Evolutionary conservation across 129 eudicot species (phyloP), one percentile per base, ranked within the genome.

Genomic region (Kitagawia praeruptora): DNA sequence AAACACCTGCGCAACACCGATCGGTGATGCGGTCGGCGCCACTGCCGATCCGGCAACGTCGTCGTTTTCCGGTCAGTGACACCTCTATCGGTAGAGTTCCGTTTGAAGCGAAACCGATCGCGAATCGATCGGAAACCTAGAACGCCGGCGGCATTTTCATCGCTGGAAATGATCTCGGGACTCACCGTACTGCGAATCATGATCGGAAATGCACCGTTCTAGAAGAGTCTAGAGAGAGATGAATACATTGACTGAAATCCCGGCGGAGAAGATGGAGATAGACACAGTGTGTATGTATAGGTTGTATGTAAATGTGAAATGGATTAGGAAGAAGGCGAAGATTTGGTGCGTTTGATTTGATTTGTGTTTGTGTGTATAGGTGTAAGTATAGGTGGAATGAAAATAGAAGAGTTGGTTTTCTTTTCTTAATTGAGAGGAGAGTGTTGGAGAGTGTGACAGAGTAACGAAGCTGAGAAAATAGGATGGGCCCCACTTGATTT

Each of bases 71-170:
- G 73, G 73, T 67, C 73, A 31, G 8, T 31, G 3, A 5, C 1
- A 19, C 10, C 23, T 31, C 40, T 76, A 46, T 83, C 74, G 47
- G 83, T 83, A 80, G 93, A 91, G 84, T 82, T 89, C 75, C 96
- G 87, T 79, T 93, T 93, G 81, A 88, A 84, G 45, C 87, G 89
- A 77, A 90, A 88, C 0, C 97, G 92, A 85, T 88, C 96, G 53
- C 94, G 89, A 81, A 87, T 88, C 61, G 98, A 88, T 49, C 76
- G 86, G 18, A 86, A 82, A 6, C 82, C 81, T 16, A 76, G 58
- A 56, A 77, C 81, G 56, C 71, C 86, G 81, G 79, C 39, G 78
- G 71, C 78, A 76, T 79, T 82, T 79, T 86, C 82, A 81, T 69
- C 86, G 85, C 78, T 84, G 81, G 75, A 74, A 74, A 71, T 66